Conservation (phyloP, 129 eudicot species). For the Flaveria robusta region DNA sequence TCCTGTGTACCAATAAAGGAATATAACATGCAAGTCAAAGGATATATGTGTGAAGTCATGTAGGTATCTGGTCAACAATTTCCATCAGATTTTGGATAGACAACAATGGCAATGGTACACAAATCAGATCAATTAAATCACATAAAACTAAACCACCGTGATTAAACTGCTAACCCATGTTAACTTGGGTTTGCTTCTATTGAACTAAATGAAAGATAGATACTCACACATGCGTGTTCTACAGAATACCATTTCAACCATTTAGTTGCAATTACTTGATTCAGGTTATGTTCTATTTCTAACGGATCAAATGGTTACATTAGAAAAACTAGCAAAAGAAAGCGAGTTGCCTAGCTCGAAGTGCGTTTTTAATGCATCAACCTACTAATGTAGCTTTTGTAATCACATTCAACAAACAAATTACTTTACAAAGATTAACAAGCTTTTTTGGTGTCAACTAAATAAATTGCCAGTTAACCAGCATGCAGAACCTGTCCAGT, state of each 20-base stretch:
- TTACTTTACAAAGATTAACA: not conserved
- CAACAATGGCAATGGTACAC: not conserved
- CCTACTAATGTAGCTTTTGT: not conserved
- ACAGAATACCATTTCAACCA: not conserved
- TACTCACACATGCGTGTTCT: not conserved
- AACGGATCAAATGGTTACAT: not conserved
- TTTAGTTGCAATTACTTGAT: too few species aligned
- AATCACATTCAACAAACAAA: not conserved
- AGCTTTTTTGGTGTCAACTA: not conserved
- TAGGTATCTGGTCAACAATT: not conserved
- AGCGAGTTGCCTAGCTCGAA: not conserved
- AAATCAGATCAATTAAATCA: slow-evolving; percentile 8
- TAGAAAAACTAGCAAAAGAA: not conserved
- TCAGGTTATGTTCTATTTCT: not conserved
- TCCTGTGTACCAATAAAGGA: slow-evolving; percentile 52
- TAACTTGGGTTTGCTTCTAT: not conserved
- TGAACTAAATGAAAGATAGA: slow-evolving; percentile 10
- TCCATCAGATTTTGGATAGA: slow-evolving; percentile 9
- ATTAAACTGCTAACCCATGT: not conserved
- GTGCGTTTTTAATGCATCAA: not conserved
- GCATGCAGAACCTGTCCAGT: not conserved
- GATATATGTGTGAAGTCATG: not conserved
- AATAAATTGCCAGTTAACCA: not conserved
- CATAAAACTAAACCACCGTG: not conserved
- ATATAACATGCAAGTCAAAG: not conserved